These are phyloP conservation scores for Penicillium sp. DNA, from an alignment of 2,329 filamentous ascomycete genomes.

Conservation along the genomic window DNA sequence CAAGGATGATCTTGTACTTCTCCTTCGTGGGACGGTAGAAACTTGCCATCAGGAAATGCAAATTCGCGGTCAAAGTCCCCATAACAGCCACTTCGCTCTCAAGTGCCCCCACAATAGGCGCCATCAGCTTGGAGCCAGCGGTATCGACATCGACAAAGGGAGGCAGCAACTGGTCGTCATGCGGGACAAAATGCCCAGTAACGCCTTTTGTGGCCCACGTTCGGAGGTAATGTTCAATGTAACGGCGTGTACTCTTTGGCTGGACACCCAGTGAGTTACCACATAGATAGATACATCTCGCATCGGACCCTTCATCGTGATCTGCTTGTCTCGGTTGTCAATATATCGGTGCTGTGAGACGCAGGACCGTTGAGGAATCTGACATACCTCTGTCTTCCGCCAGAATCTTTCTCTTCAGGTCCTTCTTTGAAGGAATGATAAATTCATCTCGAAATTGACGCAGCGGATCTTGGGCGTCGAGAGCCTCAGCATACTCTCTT, in stretches of 20 bases:
- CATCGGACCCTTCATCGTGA: conserved; percentile 36
- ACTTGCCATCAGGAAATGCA: conserved; percentile 79
- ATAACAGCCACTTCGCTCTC: conserved; percentile 77
- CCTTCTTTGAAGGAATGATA: conserved; percentile 70
- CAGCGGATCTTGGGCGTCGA: conserved; percentile 63
- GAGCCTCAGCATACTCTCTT: conserved; percentile 42
- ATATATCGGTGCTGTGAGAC: background rate
- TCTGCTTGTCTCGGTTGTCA: background rate
- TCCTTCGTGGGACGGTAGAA: conserved; percentile 71
- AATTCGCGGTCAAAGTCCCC: conserved; percentile 79
- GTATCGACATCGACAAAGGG: conserved; percentile 79
- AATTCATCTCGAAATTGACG: conserved; percentile 66
- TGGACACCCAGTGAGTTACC: conserved; percentile 88
- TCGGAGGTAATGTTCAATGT: conserved; percentile 70
- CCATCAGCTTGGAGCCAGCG: conserved; percentile 66
- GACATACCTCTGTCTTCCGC: conserved; percentile 30
- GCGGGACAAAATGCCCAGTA: conserved; percentile 72
- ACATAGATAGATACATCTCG: conserved; percentile 72
- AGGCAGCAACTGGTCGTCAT: conserved; percentile 65
- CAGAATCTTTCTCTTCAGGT: conserved; percentile 64
- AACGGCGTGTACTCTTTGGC: conserved; percentile 63
- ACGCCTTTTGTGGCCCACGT: conserved; percentile 85
- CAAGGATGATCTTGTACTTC: conserved; percentile 77
- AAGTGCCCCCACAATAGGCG: conserved; percentile 71
- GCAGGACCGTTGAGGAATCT: background rate